phyloP scores from a whole-genome alignment of 257 asterid species.

The Penstemon eatonii region DNA sequence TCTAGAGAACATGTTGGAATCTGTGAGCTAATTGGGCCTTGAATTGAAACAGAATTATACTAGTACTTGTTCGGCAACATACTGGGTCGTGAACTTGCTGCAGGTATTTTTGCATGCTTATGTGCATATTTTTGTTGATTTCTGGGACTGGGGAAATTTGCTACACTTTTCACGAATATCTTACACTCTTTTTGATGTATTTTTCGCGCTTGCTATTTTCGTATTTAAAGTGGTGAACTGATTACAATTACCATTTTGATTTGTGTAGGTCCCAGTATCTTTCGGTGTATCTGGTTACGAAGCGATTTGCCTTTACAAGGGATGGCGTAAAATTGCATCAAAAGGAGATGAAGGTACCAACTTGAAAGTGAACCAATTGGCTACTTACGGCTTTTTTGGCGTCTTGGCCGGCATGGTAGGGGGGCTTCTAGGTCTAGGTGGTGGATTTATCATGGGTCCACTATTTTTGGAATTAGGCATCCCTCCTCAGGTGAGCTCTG shows the following conservation, averaged over 20 bases:
- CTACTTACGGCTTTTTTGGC: slow-evolving; percentile 73
- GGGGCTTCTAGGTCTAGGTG: slow-evolving; percentile 97
- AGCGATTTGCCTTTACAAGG: slow-evolving; percentile 74
- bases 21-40: slow-evolving; percentile 24
- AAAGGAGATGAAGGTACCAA: slow-evolving; percentile 71
- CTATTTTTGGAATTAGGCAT: slow-evolving; percentile 59
- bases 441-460: slow-evolving; percentile 86
- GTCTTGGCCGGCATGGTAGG: slow-evolving; percentile 87
- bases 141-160: too few relatives aligned
- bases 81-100: slow-evolving; percentile 88
- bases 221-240: background rate
- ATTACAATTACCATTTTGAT: background rate
- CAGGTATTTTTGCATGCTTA: slow-evolving; percentile 54
- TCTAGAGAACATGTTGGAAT: background rate
- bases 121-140: too few relatives aligned
- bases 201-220: too few relatives aligned
- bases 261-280: slow-evolving; percentile 76
- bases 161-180: background rate
- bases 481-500: slow-evolving; percentile 65
- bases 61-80: slow-evolving; percentile 58
- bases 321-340: slow-evolving; percentile 77
- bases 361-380: slow-evolving; percentile 62
- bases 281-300: slow-evolving; percentile 68
- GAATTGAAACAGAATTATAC: slow-evolving; percentile 59
- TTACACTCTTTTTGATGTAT: too few relatives aligned